Conservation (phyloP, 768 basidiomycete genomes). For the Hydnomerulius pinastri region DNA sequence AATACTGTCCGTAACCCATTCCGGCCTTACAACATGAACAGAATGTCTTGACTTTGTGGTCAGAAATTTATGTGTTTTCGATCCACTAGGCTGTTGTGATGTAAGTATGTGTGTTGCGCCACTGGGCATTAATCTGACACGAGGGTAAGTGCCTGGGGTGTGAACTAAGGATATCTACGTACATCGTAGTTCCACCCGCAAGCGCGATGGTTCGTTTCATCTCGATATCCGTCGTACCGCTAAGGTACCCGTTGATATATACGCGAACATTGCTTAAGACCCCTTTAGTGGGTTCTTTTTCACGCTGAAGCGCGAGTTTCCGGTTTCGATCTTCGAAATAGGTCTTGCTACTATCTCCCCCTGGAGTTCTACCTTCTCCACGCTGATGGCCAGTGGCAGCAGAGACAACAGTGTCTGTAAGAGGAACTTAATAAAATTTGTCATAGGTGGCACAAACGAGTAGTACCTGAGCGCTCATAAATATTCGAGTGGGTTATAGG, state of each 20-base stretch:
- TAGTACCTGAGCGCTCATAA: slow-evolving; percentile 58
- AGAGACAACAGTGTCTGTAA: slow-evolving; percentile 58
- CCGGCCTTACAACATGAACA: slow-evolving; percentile 68
- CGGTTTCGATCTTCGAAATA: slow-evolving; percentile 46
- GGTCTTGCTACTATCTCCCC: slow-evolving; percentile 28
- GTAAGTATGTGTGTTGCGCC: slow-evolving; percentile 80
- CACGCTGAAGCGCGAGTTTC: slow-evolving; percentile 44
- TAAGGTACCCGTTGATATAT: slow-evolving; percentile 74
- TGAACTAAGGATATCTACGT: slow-evolving; percentile 24
- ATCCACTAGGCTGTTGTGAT: slow-evolving; percentile 67
- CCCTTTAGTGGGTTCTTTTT: slow-evolving; percentile 18
- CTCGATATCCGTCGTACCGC: slow-evolving; percentile 75
- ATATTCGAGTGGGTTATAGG: slow-evolving; percentile 79
- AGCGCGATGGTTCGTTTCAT: slow-evolving; percentile 67
- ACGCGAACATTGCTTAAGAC: slow-evolving; percentile 48
- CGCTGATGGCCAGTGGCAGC: slow-evolving; percentile 71
- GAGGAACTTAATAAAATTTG: background rate
- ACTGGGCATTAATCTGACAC: slow-evolving; percentile 51
- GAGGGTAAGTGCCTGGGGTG: slow-evolving; percentile 9
- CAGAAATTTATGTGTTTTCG: slow-evolving; percentile 69
- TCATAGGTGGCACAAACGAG: no score
- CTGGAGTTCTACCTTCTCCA: slow-evolving; percentile 42
- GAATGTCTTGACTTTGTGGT: slow-evolving; percentile 49
- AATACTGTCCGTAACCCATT: slow-evolving; percentile 76
- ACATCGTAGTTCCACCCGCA: slow-evolving; percentile 71